A percentile compares a stretch with the other conserved stretches of the same genome.
Conservation (phyloP, 2,329 filamentous ascomycete species). For the Colletotrichum simmondsii region DNA sequence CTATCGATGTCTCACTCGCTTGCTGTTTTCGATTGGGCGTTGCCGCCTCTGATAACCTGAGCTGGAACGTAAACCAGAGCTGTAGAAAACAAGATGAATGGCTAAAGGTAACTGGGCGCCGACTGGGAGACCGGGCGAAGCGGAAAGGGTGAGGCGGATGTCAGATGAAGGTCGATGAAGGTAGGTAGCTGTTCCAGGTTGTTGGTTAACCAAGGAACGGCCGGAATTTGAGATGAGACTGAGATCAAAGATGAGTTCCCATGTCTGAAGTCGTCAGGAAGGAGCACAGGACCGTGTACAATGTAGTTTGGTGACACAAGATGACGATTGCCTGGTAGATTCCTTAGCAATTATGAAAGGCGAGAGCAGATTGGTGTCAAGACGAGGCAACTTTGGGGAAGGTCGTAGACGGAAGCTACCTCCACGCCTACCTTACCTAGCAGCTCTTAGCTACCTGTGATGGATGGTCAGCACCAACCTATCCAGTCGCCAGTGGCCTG, state of each 20-base stretch:
- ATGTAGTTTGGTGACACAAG: background rate
- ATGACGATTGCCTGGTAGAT: slow-evolving; percentile 11
- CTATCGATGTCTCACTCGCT: slow-evolving; percentile 17
- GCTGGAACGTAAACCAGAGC: background rate
- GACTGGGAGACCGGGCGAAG: background rate
- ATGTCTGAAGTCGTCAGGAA: background rate
- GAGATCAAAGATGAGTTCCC: slow-evolving; percentile 2
- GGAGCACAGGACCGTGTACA: background rate
- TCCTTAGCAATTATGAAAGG: slow-evolving; percentile 22
- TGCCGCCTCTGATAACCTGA: background rate
- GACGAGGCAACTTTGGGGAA: background rate
- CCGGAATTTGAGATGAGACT: slow-evolving; percentile 19
- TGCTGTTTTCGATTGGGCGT: background rate
- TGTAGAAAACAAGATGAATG: background rate
- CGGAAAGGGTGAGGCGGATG: background rate
- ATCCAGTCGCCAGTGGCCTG: background rate
- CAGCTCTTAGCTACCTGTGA: background rate
- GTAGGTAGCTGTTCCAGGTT: background rate
- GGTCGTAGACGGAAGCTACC: background rate
- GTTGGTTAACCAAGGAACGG: slow-evolving; percentile 17
- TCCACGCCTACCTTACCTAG: too few relatives aligned
- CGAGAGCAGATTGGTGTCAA: background rate
- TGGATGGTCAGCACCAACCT: background rate
- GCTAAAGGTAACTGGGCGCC: background rate
- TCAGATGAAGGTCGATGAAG: background rate